Evolutionary conservation across 2,329 filamentous ascomycete genomes (phyloP).

Genomic region (Rutstroemia sp.): DNA sequence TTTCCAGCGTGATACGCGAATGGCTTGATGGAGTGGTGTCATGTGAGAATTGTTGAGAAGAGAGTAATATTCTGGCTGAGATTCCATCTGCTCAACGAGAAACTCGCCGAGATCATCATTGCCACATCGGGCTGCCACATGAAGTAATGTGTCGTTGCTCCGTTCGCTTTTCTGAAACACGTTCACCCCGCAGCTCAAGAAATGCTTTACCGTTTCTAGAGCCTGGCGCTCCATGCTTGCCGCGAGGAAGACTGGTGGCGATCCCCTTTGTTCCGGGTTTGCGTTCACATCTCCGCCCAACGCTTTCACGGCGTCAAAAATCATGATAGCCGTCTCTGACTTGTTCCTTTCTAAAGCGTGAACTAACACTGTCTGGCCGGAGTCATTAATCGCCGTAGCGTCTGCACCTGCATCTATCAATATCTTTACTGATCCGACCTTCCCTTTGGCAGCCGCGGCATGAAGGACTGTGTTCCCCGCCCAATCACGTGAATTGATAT

Average conservation of each 20-base stretch:
- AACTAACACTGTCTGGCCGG: constrained; percentile 1
- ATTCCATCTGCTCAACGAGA: not conserved
- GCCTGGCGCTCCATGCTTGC: not conserved
- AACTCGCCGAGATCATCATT: constrained; percentile 1
- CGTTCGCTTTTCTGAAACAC: not conserved
- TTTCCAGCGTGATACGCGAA: not conserved
- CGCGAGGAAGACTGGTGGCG: constrained; percentile 3
- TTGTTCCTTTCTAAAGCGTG: not conserved
- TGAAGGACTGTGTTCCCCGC: constrained; percentile 1
- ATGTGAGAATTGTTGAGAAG: not conserved
- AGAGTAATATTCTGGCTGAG: not conserved
- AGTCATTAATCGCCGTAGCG: not conserved
- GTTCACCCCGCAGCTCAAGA: not conserved
- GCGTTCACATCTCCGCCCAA: constrained; percentile 1
- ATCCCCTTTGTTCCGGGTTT: not conserved
- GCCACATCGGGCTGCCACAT: not conserved
- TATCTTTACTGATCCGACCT: not conserved
- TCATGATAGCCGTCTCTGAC: not conserved
- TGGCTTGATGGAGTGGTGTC: constrained; percentile 1
- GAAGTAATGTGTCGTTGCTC: not conserved
- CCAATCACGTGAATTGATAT: constrained; percentile 7
- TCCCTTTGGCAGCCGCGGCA: not conserved
- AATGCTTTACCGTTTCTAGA: not conserved
- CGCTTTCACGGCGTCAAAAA: not conserved
- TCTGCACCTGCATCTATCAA: not conserved